These are phyloP conservation scores for Phytophthora agathidicida DNA, from an alignment of 352 stramenopile genomes.

Conservation along the genomic window DNA sequence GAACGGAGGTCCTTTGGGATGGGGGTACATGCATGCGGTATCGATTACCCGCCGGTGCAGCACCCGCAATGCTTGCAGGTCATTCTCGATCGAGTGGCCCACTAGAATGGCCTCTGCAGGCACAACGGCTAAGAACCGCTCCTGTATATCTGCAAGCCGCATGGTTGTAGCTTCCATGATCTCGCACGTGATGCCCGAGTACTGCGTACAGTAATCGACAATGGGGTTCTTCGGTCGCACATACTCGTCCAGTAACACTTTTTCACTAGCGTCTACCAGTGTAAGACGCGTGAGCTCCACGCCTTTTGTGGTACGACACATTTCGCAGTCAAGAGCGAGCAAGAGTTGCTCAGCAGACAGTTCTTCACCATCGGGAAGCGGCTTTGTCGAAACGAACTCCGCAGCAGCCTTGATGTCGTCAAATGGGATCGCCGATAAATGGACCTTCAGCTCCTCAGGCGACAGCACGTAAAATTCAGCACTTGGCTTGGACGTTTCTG, in stretches of 20 bases:
- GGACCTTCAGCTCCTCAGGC: constrained; percentile 56
- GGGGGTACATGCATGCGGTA: constrained; percentile 81
- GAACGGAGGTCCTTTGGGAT: constrained; percentile 80
- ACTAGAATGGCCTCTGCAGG: constrained; percentile 80
- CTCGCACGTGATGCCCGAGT: constrained; percentile 81
- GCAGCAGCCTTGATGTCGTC: constrained; percentile 36
- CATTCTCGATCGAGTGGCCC: constrained; percentile 91
- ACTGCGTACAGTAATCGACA: constrained; percentile 90
- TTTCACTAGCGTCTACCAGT: constrained; percentile 70
- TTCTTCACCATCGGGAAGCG: constrained; percentile 38
- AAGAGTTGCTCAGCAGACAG: constrained; percentile 51
- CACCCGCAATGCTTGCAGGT: constrained; percentile 71
- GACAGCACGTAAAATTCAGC: constrained; percentile 85
- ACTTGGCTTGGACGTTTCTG: constrained; percentile 51
- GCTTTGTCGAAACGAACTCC: constrained; percentile 54
- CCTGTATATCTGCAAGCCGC: constrained; percentile 68
- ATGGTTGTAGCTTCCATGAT: constrained; percentile 79
- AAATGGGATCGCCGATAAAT: constrained; percentile 65
- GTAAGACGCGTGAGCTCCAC: constrained; percentile 82
- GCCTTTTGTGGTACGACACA: constrained; percentile 88
- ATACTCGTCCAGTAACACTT: constrained; percentile 83
- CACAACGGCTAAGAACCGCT: constrained; percentile 61
- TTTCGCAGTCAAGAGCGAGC: constrained; percentile 87
- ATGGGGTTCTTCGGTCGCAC: constrained; percentile 82
- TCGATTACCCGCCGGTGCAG: constrained; percentile 83